A percentile compares a stretch with the other conserved stretches of the same genome.
Evolutionary conservation across 306 rosid species (phyloP).

Genomic region (Cucurbita pepo): DNA sequence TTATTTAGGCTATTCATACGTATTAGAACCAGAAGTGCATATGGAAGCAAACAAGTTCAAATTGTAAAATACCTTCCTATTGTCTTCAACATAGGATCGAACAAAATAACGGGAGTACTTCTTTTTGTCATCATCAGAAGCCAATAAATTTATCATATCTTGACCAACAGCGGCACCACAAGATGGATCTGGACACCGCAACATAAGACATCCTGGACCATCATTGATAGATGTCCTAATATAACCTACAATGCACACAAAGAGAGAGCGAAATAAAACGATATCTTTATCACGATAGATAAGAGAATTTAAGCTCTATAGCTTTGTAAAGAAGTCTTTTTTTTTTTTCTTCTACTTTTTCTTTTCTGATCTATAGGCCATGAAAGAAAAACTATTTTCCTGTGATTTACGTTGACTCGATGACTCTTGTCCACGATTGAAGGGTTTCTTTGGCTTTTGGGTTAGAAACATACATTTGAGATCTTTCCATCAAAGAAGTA

Average conservation of each 20-base stretch:
- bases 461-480: not conserved
- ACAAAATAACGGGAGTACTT: constrained; percentile 68
- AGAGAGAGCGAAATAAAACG: not conserved
- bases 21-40: not conserved
- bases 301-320: not conserved
- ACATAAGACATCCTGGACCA: constrained; percentile 87
- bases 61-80: constrained; percentile 46
- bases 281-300: not conserved
- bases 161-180: constrained; percentile 73
- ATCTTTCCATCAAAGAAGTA: not conserved
- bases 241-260: constrained; percentile 29
- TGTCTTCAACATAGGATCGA: constrained; percentile 86
- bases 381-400: not conserved
- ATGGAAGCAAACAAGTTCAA: not conserved
- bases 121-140: constrained; percentile 41
- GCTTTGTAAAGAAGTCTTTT: not conserved
- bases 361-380: not conserved
- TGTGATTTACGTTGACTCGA: not conserved
- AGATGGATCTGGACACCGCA: constrained; percentile 88
- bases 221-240: constrained; percentile 68
- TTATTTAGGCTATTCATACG: not conserved
- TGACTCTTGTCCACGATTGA: not conserved
- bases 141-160: constrained; percentile 50
- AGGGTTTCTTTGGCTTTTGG: not conserved
- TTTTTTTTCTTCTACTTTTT: not conserved